These are phyloP conservation scores for Erythrobasidium yunnanense DNA, from an alignment of 768 basidiomycete genomes.

Conservation along the genomic window DNA sequence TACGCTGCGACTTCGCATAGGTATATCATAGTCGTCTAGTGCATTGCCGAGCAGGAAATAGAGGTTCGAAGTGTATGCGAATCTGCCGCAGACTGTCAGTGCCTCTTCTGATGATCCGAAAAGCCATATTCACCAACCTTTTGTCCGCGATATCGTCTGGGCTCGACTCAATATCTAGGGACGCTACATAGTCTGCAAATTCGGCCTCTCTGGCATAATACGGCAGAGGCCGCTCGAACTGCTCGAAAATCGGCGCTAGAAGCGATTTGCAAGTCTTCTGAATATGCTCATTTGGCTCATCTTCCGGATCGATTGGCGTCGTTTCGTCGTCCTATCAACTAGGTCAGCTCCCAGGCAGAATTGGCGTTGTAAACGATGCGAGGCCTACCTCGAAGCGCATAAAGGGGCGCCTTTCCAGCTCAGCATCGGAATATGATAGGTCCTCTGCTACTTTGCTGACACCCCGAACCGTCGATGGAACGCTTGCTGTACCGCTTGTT, in stretches of 20 bases:
- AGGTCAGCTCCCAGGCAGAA: not conserved
- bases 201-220: not conserved
- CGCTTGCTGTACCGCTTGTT: not conserved
- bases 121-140: not conserved
- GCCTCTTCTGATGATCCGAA: not conserved
- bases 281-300: not conserved
- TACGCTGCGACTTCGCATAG: constrained; percentile 42
- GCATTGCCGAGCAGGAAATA: not conserved
- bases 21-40: not conserved
- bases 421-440: not conserved
- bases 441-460: not conserved
- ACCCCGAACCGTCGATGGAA: not conserved
- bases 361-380: not conserved
- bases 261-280: not conserved
- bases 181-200: too few relatives aligned
- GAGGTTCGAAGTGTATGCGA: not conserved
- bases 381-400: not conserved
- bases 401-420: not conserved
- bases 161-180: not conserved
- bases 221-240: not conserved
- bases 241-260: not conserved
- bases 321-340: not conserved
- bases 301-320: not conserved
- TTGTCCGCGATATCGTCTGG: not conserved
- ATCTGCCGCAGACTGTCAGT: not conserved